Evolutionary conservation across 805 yeast species (phyloP).

Genomic region (Grigorovia jiainica): DNA sequence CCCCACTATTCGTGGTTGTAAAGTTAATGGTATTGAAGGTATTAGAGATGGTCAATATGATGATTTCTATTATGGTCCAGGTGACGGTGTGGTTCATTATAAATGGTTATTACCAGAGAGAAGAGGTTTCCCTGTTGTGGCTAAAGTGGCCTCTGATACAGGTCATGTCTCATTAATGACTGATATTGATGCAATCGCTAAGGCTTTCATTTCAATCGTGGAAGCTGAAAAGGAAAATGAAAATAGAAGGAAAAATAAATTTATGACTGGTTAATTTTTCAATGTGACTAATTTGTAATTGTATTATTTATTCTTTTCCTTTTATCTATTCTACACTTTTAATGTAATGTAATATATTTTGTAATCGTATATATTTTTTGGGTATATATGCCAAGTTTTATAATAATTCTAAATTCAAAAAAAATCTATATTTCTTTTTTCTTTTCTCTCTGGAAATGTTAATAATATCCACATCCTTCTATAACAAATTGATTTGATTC

Average conservation of each 20-base stretch:
- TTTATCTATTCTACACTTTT: too few relatives aligned
- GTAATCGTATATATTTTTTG: too few relatives aligned
- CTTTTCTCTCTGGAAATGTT: too few relatives aligned
- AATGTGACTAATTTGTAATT: not conserved
- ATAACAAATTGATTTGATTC: not conserved
- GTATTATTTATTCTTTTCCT: not conserved
- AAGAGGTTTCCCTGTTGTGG: slow-evolving; percentile 64
- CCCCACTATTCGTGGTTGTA: slow-evolving; percentile 78
- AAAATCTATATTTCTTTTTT: too few relatives aligned
- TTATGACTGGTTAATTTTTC: not conserved
- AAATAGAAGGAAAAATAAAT: not conserved
- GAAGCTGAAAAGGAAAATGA: slow-evolving; percentile 39
- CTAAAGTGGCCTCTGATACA: slow-evolving; percentile 48
- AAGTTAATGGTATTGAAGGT: slow-evolving; percentile 52
- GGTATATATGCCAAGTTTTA: too few relatives aligned
- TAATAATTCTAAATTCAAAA: too few relatives aligned
- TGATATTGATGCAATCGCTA: slow-evolving; percentile 62
- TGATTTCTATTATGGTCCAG: slow-evolving; percentile 76
- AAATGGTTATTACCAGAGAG: slow-evolving; percentile 73
- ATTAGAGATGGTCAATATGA: slow-evolving; percentile 63
- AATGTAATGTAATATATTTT: too few relatives aligned
- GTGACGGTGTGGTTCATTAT: slow-evolving; percentile 88
- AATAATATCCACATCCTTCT: not conserved
- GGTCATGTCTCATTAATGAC: slow-evolving; percentile 80
- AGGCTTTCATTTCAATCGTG: slow-evolving; percentile 55